Evolutionary conservation across 176 grass and related monocot species (phyloP).

Genomic region (Leersia perrieri): DNA sequence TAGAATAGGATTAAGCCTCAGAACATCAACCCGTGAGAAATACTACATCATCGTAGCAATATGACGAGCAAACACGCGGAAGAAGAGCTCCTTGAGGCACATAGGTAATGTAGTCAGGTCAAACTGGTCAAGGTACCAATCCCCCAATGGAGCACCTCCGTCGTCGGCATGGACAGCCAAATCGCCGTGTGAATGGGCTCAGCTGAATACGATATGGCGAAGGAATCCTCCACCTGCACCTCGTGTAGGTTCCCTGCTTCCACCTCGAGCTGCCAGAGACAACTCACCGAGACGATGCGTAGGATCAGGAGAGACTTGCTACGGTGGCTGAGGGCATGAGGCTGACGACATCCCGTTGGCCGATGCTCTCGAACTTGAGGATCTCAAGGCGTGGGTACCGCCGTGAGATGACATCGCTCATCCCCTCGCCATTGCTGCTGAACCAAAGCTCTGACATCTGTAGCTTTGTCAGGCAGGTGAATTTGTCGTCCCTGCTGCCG

Average conservation of each 20-base stretch:
- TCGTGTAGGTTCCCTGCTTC: neutral
- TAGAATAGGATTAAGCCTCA: neutral
- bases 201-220: no score
- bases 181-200: no score
- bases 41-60: no score
- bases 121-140: neutral
- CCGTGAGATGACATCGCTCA: neutral
- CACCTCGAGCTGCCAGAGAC: neutral
- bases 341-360: neutral
- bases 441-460: neutral
- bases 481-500: no score
- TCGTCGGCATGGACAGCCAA: neutral
- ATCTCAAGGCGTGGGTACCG: neutral
- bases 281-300: neutral
- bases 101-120: neutral
- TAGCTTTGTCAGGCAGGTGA: neutral
- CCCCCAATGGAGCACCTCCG: constrained; percentile 1
- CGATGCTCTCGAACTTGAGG: neutral
- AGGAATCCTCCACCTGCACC: neutral
- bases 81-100: neutral
- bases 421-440: neutral
- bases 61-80: neutral
- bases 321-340: neutral
- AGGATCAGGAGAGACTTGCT: neutral
- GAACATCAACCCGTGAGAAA: neutral